Evolutionary conservation across 2,329 filamentous ascomycete species (phyloP).

Genomic region (Epichloe festucae): DNA sequence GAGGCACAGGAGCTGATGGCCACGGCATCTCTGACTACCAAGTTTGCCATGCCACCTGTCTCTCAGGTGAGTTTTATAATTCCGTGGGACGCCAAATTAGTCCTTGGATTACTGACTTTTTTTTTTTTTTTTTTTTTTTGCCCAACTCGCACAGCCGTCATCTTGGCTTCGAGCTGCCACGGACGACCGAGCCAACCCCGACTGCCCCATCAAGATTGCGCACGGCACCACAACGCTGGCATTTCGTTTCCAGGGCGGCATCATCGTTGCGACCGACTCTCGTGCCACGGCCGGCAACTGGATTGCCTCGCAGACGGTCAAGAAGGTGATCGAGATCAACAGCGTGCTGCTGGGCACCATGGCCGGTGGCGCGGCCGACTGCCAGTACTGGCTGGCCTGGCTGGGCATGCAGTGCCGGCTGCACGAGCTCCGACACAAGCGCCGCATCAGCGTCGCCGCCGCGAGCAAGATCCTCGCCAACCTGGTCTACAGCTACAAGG

Average conservation of each 20-base stretch:
- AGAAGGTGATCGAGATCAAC: constrained; percentile 99
- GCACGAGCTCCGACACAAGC: constrained; percentile 98
- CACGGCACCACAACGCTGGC: constrained; percentile 97
- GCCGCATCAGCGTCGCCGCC: constrained; percentile 92
- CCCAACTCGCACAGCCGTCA: constrained; percentile 47
- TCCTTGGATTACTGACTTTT: background rate
- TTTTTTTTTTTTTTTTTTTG: background rate
- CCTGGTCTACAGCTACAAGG: constrained; percentile 96
- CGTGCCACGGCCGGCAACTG: constrained; percentile 95
- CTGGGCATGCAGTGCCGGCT: constrained; percentile 98
- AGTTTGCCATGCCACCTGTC: constrained; percentile 90
- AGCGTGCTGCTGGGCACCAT: constrained; percentile 88
- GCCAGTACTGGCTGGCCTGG: constrained; percentile 99
- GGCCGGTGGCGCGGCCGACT: constrained; percentile 97
- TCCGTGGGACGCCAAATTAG: background rate
- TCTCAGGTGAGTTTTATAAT: constrained; percentile 48
- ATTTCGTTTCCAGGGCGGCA: constrained; percentile 96
- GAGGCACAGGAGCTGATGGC: constrained; percentile 63
- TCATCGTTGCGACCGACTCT: constrained; percentile 96
- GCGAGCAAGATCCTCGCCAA: constrained; percentile 98
- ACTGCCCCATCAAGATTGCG: constrained; percentile 97
- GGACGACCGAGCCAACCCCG: constrained; percentile 91
- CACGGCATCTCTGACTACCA: constrained; percentile 68
- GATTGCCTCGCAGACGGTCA: constrained; percentile 99
- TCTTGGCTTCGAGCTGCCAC: constrained; percentile 94